Conservation (phyloP, 495 filamentous ascomycete species). For the Hyphodiscus hymeniophilus region DNA sequence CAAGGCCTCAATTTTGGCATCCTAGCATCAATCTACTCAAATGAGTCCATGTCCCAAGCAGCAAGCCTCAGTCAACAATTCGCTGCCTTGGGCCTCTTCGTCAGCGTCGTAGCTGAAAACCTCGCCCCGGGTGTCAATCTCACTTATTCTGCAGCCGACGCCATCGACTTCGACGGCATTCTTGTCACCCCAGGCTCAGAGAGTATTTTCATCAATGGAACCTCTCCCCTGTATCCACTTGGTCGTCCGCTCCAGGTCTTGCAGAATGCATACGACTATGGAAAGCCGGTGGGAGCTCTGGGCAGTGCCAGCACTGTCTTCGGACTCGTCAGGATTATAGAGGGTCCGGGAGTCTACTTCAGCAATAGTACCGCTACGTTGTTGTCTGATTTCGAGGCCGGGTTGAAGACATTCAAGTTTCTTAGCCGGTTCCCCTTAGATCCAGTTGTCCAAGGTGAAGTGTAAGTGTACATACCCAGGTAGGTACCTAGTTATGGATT, state of each 20-base stretch:
- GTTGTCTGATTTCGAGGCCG: conserved; percentile 42
- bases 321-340: conserved; percentile 29
- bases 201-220: conserved; percentile 37
- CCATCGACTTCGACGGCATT: conserved; percentile 63
- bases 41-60: conserved; percentile 33
- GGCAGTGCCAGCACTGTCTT: conserved; percentile 41
- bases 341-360: conserved; percentile 45
- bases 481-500: too few species aligned
- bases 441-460: not conserved
- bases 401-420: conserved; percentile 59
- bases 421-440: conserved; percentile 51
- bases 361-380: conserved; percentile 30
- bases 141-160: conserved; percentile 65
- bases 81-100: conserved; percentile 37
- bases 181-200: conserved; percentile 52
- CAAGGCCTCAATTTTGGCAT: conserved; percentile 61
- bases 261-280: conserved; percentile 57
- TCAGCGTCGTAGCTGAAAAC: conserved; percentile 55
- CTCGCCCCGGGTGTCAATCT: conserved; percentile 49
- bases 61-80: conserved; percentile 38
- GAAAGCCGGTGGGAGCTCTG: conserved; percentile 62
- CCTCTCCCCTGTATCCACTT: conserved; percentile 50
- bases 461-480: too few species aligned
- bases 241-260: conserved; percentile 59
- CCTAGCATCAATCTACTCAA: conserved; percentile 33